Evolutionary conservation across 257 asterid genomes (phyloP), one percentile per base, ranked within the genome.

Genomic region (Capsicum baccatum): DNA sequence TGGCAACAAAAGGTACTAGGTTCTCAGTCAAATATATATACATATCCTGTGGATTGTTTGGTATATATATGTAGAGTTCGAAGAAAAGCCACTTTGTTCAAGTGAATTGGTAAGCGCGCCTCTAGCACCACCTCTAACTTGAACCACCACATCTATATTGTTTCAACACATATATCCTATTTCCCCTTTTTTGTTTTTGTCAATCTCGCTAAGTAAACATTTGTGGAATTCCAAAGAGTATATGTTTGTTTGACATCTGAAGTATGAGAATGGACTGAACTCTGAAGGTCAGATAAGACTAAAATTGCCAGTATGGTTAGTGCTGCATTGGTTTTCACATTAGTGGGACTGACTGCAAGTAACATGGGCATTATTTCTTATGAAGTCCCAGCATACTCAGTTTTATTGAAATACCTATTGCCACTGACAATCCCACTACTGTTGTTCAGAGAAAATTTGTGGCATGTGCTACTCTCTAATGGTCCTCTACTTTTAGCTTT

Each of bases 231-330:
- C 67, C 84, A 74, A 35, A 42, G 60, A 63, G 76, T 67, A 56
- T 60, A 54, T 81, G 82, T 44, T 60, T 39, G 54, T 63, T 50
- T 81, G 82, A 47, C 79, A 63, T 76, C 39, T 70, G 83, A 79
- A 79, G 56, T 73, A 57, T 83, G 86, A 85, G 84, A 50, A 81
- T 59, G 48, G 15, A 16, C 54, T 64, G 66, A 83, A 83, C 83
- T 79, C 11, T 87, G 86, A 87, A 94, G 97, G 98, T 90, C 94
- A 74, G 98, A 93, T 92, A 95, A 92, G 94, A 93, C 95, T 33
- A 90, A 91, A 88, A 91, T 95, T 64, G 98, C 97, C 86, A 89
- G 97, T 88, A 95, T 90, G 94, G 89, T 93, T 87, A 90, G 97
- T 88, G 97, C 92, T 76, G 98, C 98, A 83, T 68, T 95, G 73